phyloP scores from a whole-genome alignment of 2,329 filamentous ascomycete species.

The Didymella segeticola region DNA sequence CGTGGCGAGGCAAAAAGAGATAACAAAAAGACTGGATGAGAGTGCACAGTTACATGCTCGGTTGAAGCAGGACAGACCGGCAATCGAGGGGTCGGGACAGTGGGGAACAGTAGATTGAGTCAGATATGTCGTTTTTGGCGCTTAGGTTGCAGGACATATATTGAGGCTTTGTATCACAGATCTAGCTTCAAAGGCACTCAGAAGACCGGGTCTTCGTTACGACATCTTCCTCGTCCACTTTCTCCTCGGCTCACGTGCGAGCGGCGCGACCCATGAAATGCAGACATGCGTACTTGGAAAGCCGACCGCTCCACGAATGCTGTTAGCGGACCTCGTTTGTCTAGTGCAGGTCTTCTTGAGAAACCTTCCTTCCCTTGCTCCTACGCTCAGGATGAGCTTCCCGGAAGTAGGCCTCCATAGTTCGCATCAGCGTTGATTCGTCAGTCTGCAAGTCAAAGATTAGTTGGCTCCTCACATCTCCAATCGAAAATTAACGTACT shows the following conservation, averaged over 20 bases:
- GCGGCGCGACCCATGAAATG: not conserved
- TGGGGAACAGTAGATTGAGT: constrained; percentile 41
- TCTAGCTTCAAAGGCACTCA: no score
- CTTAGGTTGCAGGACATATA: not conserved
- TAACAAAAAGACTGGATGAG: constrained; percentile 40
- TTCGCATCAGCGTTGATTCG: constrained; percentile 7
- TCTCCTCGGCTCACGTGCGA: not conserved
- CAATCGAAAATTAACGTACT: not conserved
- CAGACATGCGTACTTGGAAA: not conserved
- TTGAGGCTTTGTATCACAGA: no score
- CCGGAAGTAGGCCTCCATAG: constrained; percentile 13
- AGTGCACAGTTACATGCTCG: constrained; percentile 41
- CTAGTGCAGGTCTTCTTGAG: constrained; percentile 1
- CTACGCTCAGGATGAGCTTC: constrained; percentile 6
- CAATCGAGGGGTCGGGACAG: constrained; percentile 34
- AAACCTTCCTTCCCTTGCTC: not conserved
- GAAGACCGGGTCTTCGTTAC: no score
- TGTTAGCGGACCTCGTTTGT: not conserved
- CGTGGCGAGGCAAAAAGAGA: constrained; percentile 39
- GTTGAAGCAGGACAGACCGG: constrained; percentile 35
- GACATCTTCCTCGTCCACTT: not conserved
- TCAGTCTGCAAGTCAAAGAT: not conserved
- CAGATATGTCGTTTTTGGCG: not conserved
- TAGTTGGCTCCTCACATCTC: not conserved
- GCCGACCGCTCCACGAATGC: not conserved